Evolutionary conservation across 148 eudicot species (phyloP).

Genomic region (Fagopyrum esculentum): DNA sequence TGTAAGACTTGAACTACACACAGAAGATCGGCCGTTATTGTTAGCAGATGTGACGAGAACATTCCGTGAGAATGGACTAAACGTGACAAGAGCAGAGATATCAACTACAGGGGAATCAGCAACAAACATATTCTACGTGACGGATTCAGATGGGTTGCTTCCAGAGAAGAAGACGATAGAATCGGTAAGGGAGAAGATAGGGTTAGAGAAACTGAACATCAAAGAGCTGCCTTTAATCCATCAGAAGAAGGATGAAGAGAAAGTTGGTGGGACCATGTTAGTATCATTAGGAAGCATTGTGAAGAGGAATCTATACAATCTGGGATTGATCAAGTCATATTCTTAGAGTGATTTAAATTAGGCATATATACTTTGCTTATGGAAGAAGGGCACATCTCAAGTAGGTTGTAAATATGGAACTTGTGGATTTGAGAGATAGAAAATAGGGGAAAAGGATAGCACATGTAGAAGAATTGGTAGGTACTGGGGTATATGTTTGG

Average conservation of each 20-base stretch:
- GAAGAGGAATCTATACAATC: conserved; percentile 72
- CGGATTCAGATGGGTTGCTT: conserved; percentile 57
- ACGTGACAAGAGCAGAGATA: conserved; percentile 83
- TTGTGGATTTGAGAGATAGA: background rate
- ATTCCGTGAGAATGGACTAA: conserved; percentile 81
- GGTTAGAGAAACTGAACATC: conserved; percentile 43
- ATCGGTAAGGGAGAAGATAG: conserved; percentile 54
- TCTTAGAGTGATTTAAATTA: conserved; percentile 25
- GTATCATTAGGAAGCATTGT: conserved; percentile 78
- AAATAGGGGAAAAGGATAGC: background rate
- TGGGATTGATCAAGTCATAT: conserved; percentile 74
- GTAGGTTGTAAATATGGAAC: background rate
- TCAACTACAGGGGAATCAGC: conserved; percentile 56
- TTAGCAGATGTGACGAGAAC: conserved; percentile 80
- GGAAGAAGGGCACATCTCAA: background rate
- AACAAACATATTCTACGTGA: conserved; percentile 59
- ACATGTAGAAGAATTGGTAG: background rate
- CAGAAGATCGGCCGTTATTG: conserved; percentile 49
- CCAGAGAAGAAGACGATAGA: conserved; percentile 56
- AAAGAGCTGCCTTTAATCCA: conserved; percentile 64
- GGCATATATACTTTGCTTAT: conserved; percentile 7
- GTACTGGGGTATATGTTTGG: background rate
- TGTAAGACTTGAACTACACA: conserved; percentile 61
- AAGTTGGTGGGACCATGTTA: conserved; percentile 63
- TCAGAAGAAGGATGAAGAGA: conserved; percentile 35